Evolutionary conservation across 371 early-diverging fungal species (phyloP), one percentile per base, ranked within the genome.

Genomic region (Mortierella sp.): DNA sequence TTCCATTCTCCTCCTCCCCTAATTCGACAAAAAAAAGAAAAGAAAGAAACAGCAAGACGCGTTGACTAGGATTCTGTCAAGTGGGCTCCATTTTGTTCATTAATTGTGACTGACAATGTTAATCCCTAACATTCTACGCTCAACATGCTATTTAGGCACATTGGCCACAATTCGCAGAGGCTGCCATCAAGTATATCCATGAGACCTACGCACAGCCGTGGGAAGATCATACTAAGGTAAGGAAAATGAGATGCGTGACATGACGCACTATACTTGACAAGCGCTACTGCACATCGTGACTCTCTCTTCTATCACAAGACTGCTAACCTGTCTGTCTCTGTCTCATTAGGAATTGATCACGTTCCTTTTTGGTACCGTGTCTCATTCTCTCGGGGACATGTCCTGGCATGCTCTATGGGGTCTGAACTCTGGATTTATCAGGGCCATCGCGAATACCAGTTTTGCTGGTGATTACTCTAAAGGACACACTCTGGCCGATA

Each of bases 331-430:
- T 28, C 28, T 28, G 28, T 53, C 10, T 58, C 24, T 58, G 19
- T 58, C 24, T 58, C 24, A 33, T 58, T 58, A 92, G 90, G 90
- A 86, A 6, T 71, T 96, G 36, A 85, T 94, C 8, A 87, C 94
- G 21, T 97, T 97, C 72, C 72, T 95, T 2, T 92, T 95, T 79
- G 96, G 95, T 28, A 84, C 91, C 24, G 90, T 94, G 59, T 93
- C 96, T 4, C 97, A 97, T 82, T 93, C 92, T 36, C 87, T 93
- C 43, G 92, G 95, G 0, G 97, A 97, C 74, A 89, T 93, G 58
- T 88, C 91, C 50, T 97, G 96, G 96, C 97, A 97, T 81, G 91
- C 93, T 15, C 71, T 96, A 19, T 85, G 87, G 24, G 90, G 91
- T 0, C 73, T 94, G 13, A 78, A 84, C 1, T 87, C 89, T 43